Conservation (phyloP, 441 rosid genomes). For the Euphorbia schlechtendalii region DNA sequence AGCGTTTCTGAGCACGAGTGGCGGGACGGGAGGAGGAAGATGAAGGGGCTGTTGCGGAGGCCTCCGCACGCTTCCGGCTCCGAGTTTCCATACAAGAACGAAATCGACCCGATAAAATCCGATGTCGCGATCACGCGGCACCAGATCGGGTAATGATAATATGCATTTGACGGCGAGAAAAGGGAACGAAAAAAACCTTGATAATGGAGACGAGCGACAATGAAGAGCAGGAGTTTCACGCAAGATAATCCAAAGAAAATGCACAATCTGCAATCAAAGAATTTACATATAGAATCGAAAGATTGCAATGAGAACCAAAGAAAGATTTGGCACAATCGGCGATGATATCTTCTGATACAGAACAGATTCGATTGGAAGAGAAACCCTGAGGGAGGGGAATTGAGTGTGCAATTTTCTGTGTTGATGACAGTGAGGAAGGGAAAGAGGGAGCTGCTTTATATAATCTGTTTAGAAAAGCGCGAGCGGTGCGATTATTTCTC, state of each 20-base stretch:
- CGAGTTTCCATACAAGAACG: constrained; percentile 99
- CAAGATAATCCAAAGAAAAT: neutral
- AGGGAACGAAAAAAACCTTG: neutral
- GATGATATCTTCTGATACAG: neutral
- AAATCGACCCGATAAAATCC: constrained; percentile 30
- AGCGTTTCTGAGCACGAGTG: constrained; percentile 75
- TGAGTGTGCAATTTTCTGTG: constrained; percentile 8
- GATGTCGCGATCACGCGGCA: constrained; percentile 39
- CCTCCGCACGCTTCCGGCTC: constrained; percentile 99
- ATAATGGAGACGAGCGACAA: neutral
- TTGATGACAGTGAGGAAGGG: neutral
- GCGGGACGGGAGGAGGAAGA: constrained; percentile 66
- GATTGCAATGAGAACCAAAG: neutral
- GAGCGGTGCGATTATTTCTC: neutral
- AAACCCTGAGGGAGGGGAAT: constrained; percentile 1
- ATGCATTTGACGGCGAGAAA: constrained; percentile 13
- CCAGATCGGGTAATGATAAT: constrained; percentile 37
- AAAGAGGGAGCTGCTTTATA: neutral
- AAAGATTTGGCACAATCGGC: neutral
- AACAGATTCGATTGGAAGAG: neutral
- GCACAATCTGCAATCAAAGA: neutral
- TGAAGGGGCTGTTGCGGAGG: constrained; percentile 96
- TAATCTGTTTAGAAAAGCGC: neutral
- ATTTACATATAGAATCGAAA: neutral
- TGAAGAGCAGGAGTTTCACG: neutral